Evolutionary conservation across 768 basidiomycete species (phyloP), one percentile per base, ranked within the genome.

Genomic region (Mycena leptocephala): DNA sequence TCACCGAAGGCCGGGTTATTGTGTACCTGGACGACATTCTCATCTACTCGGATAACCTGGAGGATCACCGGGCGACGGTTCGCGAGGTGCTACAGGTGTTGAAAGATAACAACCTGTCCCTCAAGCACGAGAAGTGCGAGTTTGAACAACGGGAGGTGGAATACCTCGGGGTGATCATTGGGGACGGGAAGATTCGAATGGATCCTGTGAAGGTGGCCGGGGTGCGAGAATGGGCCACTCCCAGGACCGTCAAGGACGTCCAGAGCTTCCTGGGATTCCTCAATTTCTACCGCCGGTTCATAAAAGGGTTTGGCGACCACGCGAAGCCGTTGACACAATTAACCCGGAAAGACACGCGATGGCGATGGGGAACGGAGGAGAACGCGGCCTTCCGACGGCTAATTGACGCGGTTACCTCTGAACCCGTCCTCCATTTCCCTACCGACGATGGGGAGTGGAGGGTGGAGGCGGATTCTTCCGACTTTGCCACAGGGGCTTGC

Each of bases 21-120:
- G 84, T 89, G 0, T 90, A 89, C 71, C 72, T 89, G 22, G 86
- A 89, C 66, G 83, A 89, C 70, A 86, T 88, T 28, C 83, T 89
- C 0, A 84, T 90, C 67, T 88, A 82, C 78, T 84, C 86, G 2
- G 67, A 82, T 0, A 78, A 70, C 61, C 11, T 79, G 0, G 76
- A 80, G 3, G 46, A 82, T 43, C 85, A 85, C 35, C 39, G 73
- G 0, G 1, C 68, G 35, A 39, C 79, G 8, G 78, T 80, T 0
- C 33, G 56, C 0, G 43, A 74, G 30, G 80, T 85, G 2, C 72
- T 86, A 4, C 58, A 78, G 28, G 62, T 68, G 0, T 74, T 86
- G 1, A 41, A 55, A 20, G 71, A 85, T 1, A 76, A 84, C 53
- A 53, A 84, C 18, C 80, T 88, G 0, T 87, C 65, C 66, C 46